Base-by-base conservation (phyloP, 73 alveolate genomes). In the Blepharisma stoltei region DNA sequence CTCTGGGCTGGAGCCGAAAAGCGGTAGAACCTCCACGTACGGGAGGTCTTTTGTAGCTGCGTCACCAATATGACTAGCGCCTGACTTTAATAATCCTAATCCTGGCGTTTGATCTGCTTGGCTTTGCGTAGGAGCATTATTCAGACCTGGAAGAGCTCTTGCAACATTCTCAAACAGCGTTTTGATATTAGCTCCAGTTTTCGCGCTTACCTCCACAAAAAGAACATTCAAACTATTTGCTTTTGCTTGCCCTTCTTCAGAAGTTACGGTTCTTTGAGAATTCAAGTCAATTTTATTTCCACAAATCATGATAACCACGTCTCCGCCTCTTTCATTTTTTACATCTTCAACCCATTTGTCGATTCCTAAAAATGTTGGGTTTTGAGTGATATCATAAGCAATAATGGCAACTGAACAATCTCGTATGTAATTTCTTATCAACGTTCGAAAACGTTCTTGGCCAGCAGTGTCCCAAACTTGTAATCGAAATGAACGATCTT, bases 401-500 rank as follows among this genome's bases (percentile, higher is more conserved):
- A 79, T 48, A 47, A 79, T 48, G n/a, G 55, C 54, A 25, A 79
- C 78, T 38, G 52, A 49, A 41, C 81, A 78, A 55, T 79, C 86
- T 23, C 86, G 67, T 46, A 78, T 65, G 45, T 79, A 79, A 78
- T 47, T 55, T 32, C 81, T 78, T 18, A 79, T 79, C 20, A 79
- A 44, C 1, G 83, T 27, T n/a, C 88, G 48, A 77, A 81, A 81
- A 52, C 79, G 54, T 70, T 81, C 88, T 81, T 81, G 88, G 6
- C 88, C 88, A 25, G 88, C 88, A 18, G 88, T 81, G 50, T 81
- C 88, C 68, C 79, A 81, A 37, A 81, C 69, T 43, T 71, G 54
- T 55, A 81, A 55, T 45, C 79, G 76, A 7, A 81, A 67, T 43
- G 77, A 78, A 52, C 70, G 80, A 73, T 81, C 79, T 41, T 53